Evolutionary conservation across 495 filamentous ascomycete genomes (phyloP), one percentile per base, ranked within the genome.

Genomic region (Patellaria atrata): DNA sequence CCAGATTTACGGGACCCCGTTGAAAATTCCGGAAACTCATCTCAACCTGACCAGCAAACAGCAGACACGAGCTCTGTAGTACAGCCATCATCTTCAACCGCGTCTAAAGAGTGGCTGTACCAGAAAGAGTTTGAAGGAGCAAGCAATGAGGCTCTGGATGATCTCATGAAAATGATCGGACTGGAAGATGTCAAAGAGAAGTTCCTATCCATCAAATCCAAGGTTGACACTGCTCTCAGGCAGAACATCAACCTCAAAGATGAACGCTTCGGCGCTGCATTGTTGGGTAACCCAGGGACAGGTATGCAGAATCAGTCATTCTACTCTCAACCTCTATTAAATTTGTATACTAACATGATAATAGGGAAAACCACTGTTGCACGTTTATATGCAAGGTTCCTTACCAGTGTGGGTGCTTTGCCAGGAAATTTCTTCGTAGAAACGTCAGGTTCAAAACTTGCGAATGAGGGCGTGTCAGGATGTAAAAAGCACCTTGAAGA

Each of bases 211-310:
- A 77, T 85, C 45, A 84, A 83, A 45, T 56, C 64, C 0, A 75
- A 70, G 37, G 67, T 86, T 1, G 79, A 86, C 27, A 68, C 65
- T 0, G 38, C 59, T 0, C 21, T 73, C 0, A 58, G 71, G 0
- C 82, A 86, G 38, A 55, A 56, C 1, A 51, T 63, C 0, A 61
- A 73, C 30, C 48, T 81, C 3, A 63, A 59, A 17, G 45, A 54
- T 0, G 73, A 83, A 37, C 57, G 81, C 10, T 75, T 79, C 39
- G 68, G 74, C 12, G 61, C 66, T 1, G 67, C 66, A 0, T 60
- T 91, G 9, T 61, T 83, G 0, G 82, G 82, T 1, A 91, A 87
- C 53, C 82, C 82, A 0, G 82, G 82, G 6, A 86, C 79, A 33
- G 81, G 80, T 73, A 57, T 35, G 56, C 36, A 33, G n/a, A n/a